Base-by-base conservation (phyloP, 129 eudicot genomes). In the Chrysanthemum seticuspe region DNA sequence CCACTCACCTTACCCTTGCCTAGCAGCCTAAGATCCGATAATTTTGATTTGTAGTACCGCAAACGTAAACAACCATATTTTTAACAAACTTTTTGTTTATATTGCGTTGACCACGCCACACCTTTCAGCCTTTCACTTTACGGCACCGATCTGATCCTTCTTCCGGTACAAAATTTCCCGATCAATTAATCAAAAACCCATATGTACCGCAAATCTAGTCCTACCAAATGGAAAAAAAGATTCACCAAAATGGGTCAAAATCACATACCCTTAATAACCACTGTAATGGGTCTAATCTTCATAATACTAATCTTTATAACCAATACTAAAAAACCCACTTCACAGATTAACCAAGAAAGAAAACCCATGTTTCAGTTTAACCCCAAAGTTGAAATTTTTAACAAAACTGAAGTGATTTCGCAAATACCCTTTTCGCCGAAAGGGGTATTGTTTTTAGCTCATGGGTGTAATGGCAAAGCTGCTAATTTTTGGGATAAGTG, bases 401-500 rank as follows among this genome's bases (percentile, higher is more conserved):
- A 84, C 51, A 80, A 79, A 2, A 89, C 89, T 36, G 86, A 84
- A 51, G 60, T 89, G 57, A 86, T 93, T 51, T 89, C 92, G 95
- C 95, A 89, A 81, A 87, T 87, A 51, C 98, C 98, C 10, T 58
- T 79, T 29, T 82, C 87, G 6, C 92, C 98, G 0, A 89, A 79
- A 75, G 87, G 92, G 19, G 76, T 89, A 75, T 85, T 93, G 45
- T 93, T 93, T 81, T 63, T 93, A 58, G 96, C 96, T 72, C 98
- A 93, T 77, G 98, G 96, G 67, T 93, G 98, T 81, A 71, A 74
- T 53, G 92, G 96, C 10, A 82, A 74, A 40, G 95, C 98, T 31
- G 85, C 72, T 13, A 89, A 93, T 55, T 93, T 93, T 71, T 93
- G 96, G 96, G 96, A 93, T 68, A 87, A 67, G 60, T 82, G 88